Percentiles rank a stretch among this genome's conserved stretches.
Evolutionary conservation across 1,139 yeast genomes (phyloP).

Genomic region (Martiniozyma asiatica): DNA sequence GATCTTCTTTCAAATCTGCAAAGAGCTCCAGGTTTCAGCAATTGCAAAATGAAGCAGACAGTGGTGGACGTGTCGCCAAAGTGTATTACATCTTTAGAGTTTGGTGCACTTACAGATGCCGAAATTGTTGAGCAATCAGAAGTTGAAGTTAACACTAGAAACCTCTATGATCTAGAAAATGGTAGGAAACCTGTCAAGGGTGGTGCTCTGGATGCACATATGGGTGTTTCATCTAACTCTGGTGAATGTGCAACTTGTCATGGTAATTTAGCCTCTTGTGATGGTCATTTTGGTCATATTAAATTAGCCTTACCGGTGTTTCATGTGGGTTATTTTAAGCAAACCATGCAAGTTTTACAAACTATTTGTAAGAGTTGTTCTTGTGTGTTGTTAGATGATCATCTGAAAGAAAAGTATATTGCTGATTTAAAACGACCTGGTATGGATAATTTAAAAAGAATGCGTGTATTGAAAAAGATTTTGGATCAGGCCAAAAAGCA

Average conservation of each 20-base stretch:
- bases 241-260: conserved; percentile 84
- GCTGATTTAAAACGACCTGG: conserved; percentile 77
- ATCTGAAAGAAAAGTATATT: conserved; percentile 54
- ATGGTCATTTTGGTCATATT: conserved; percentile 96
- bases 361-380: conserved; percentile 90
- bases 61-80: conserved; percentile 83
- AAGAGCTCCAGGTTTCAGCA: no score
- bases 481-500: conserved; percentile 93
- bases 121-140: conserved; percentile 92
- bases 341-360: conserved; percentile 80
- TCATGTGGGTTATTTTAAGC: conserved; percentile 94
- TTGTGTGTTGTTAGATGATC: conserved; percentile 61
- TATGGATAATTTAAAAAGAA: conserved; percentile 80
- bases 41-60: conserved; percentile 50
- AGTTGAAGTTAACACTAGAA: conserved; percentile 86
- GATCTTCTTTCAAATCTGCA: no score
- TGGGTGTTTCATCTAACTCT: conserved; percentile 89
- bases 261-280: conserved; percentile 88
- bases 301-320: conserved; percentile 90
- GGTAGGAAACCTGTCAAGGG: conserved; percentile 69
- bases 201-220: conserved; percentile 84
- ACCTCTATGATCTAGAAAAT: conserved; percentile 77
- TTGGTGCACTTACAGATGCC: conserved; percentile 81
- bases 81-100: conserved; percentile 81
- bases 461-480: conserved; percentile 74